A percentile compares a stretch with the other conserved stretches of the same genome.
Conservation (phyloP, 108 stramenopile species). For the Poteriospumella lacustris region DNA sequence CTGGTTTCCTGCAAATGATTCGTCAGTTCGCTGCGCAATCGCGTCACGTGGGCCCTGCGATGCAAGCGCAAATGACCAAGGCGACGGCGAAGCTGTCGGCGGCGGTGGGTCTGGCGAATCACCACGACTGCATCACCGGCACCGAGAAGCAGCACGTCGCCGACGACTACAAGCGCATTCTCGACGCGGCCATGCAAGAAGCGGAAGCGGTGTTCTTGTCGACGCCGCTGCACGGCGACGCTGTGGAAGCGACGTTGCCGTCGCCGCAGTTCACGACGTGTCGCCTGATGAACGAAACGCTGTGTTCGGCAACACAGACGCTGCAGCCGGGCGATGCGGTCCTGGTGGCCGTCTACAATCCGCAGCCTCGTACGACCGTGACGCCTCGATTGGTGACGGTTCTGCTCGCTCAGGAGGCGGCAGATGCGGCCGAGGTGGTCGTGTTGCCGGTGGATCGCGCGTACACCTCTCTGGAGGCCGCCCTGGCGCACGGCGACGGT, state of each 20-base stretch:
- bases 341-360: slow-evolving; percentile 74
- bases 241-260: neutral
- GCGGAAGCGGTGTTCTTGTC: slow-evolving; percentile 32
- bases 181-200: slow-evolving; percentile 62
- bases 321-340: slow-evolving; percentile 41
- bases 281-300: slow-evolving; percentile 72
- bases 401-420: no score
- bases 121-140: slow-evolving; percentile 84
- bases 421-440: no score
- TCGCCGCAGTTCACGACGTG: slow-evolving; percentile 35
- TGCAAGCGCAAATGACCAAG: neutral
- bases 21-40: slow-evolving; percentile 69
- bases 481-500: no score
- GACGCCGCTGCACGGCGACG: neutral
- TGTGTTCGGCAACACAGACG: slow-evolving; percentile 61
- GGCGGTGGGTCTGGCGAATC: slow-evolving; percentile 73
- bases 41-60: no score
- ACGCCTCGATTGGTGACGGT: no score
- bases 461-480: no score
- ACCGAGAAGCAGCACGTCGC: slow-evolving; percentile 81
- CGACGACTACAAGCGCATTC: slow-evolving; percentile 73
- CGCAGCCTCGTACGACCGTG: slow-evolving; percentile 46
- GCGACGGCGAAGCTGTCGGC: slow-evolving; percentile 52
- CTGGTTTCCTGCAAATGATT: slow-evolving; percentile 64
- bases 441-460: no score